A percentile compares a stretch with the other conserved stretches of the same genome.
Conservation (phyloP, 2,329 filamentous ascomycete genomes). For the Penicillium sp. region DNA sequence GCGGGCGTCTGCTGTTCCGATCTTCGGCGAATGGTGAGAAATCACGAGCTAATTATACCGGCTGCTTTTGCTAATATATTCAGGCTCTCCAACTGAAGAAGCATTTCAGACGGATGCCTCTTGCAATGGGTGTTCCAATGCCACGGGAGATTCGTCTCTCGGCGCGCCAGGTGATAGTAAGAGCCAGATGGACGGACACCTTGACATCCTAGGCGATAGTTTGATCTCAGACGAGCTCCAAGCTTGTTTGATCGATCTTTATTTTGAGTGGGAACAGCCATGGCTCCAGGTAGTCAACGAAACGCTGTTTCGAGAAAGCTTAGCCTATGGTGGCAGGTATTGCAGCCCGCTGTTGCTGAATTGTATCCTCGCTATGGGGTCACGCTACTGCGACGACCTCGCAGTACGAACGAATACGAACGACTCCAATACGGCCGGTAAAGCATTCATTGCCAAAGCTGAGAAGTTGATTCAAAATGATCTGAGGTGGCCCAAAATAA, state of each 20-base stretch:
- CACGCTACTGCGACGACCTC: constrained; percentile 33
- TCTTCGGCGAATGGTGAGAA: constrained; percentile 12
- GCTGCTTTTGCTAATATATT: background rate
- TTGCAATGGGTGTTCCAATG: background rate
- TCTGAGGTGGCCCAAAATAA: constrained; percentile 32
- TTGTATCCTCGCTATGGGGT: constrained; percentile 36
- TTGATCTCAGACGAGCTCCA: constrained; percentile 25
- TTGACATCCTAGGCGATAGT: background rate
- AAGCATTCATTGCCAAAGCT: constrained; percentile 30
- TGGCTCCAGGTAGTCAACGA: constrained; percentile 40
- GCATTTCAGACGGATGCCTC: constrained; percentile 6
- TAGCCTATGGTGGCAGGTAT: constrained; percentile 26
- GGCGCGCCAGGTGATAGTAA: background rate
- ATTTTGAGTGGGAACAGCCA: constrained; percentile 40
- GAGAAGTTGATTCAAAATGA: constrained; percentile 22
- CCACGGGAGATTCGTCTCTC: background rate
- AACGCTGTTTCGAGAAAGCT: constrained; percentile 33
- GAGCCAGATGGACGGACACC: background rate
- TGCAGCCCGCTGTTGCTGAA: constrained; percentile 34
- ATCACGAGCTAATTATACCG: background rate
- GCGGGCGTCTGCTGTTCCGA: constrained; percentile 36
- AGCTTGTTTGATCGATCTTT: constrained; percentile 33
- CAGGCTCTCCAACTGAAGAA: constrained; percentile 11
- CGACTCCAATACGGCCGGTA: constrained; percentile 37
- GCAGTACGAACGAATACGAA: constrained; percentile 32